phyloP scores from a whole-genome alignment of 2,329 filamentous ascomycete species.

The Trichoderma semiorbis region DNA sequence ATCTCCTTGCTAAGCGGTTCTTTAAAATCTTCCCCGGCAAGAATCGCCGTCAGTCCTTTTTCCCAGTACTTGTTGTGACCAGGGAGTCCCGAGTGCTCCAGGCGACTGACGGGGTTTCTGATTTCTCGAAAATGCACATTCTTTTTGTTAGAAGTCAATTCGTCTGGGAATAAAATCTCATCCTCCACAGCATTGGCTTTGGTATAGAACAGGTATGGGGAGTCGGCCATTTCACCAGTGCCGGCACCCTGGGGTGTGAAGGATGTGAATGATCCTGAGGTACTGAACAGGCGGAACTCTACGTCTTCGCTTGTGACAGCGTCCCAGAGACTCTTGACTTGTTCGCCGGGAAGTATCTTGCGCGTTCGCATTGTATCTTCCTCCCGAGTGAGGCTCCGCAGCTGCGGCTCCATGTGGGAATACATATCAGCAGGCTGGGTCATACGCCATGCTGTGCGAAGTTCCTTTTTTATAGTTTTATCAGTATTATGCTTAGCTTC shows the following conservation, averaged over 20 bases:
- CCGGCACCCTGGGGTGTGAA: not conserved
- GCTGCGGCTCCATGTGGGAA: slow-evolving; percentile 24
- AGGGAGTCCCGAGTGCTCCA: slow-evolving; percentile 21
- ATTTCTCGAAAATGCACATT: slow-evolving; percentile 25
- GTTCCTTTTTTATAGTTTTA: slow-evolving; percentile 20
- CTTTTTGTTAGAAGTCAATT: slow-evolving; percentile 18
- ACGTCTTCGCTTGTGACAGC: slow-evolving; percentile 21
- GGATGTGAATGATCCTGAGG: not conserved
- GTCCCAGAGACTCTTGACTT: slow-evolving; percentile 26
- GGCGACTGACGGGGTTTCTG: slow-evolving; percentile 23
- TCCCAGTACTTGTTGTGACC: slow-evolving; percentile 14
- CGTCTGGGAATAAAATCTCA: slow-evolving; percentile 27
- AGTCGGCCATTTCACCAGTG: not conserved
- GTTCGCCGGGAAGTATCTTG: slow-evolving; percentile 25
- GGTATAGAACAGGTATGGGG: slow-evolving; percentile 28
- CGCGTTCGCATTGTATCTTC: slow-evolving; percentile 25
- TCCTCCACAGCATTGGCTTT: slow-evolving; percentile 26
- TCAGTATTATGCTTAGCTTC: not conserved
- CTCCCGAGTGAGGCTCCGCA: slow-evolving; percentile 25
- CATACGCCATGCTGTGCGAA: slow-evolving; percentile 28
- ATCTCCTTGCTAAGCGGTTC: not conserved
- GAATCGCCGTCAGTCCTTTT: slow-evolving; percentile 2
- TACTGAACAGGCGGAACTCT: slow-evolving; percentile 20
- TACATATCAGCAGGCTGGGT: slow-evolving; percentile 24
- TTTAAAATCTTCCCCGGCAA: not conserved